Conservation (phyloP, 75 land plant species). For the Selaginella tamariscina region DNA sequence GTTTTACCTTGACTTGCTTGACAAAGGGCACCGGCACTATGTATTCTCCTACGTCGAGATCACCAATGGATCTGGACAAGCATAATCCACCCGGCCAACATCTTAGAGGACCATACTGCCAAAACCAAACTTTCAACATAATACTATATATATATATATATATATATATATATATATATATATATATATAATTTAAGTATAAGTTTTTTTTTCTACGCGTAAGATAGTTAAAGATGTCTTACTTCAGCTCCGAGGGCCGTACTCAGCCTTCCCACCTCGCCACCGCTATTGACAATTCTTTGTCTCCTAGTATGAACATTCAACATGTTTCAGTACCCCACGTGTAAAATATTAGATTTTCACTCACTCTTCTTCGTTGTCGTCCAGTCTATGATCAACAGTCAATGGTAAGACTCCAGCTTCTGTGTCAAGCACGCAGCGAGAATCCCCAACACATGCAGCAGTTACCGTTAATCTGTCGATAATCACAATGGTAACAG, state of each 20-base stretch:
- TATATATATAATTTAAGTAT: neutral
- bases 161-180: neutral
- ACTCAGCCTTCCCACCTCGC: neutral
- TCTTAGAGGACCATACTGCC: slow-evolving; percentile 4
- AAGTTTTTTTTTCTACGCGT: neutral
- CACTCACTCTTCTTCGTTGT: slow-evolving; percentile 71
- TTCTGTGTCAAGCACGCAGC: slow-evolving; percentile 61
- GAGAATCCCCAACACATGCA: slow-evolving; percentile 83
- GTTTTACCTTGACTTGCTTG: slow-evolving; percentile 3
- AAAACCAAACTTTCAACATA: neutral
- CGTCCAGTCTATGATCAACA: slow-evolving; percentile 76
- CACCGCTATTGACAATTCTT: neutral
- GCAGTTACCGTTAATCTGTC: slow-evolving; percentile 72
- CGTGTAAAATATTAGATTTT: too few relatives aligned
- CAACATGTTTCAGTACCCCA: too few relatives aligned
- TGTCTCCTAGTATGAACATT: neutral
- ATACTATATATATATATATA: too few relatives aligned
- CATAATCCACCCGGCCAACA: slow-evolving; percentile 2
- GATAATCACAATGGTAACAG: slow-evolving; percentile 66
- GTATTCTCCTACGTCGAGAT: neutral
- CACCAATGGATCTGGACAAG: slow-evolving; percentile 7
- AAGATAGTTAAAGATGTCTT: neutral
- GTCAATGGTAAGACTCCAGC: slow-evolving; percentile 62
- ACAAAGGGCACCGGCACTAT: slow-evolving; percentile 1
- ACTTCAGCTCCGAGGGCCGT: slow-evolving; percentile 1